These are phyloP conservation scores for Fusarium oxysporum DNA, from an alignment of 2,329 filamentous ascomycete species.

Conservation along the genomic window DNA sequence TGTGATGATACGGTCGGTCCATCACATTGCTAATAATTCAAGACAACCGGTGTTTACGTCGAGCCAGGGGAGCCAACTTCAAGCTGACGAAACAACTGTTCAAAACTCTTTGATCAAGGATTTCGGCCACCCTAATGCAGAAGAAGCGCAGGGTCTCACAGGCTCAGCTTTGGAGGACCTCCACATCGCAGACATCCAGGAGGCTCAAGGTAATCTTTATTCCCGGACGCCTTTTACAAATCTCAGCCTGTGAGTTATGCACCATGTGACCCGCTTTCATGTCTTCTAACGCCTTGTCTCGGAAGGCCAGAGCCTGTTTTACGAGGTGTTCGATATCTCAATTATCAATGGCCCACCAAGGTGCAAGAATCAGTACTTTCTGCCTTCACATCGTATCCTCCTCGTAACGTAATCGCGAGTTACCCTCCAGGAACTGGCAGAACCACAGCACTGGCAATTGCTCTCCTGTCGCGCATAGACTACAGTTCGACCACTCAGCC, in stretches of 20 bases:
- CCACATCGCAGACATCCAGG: rapidly evolving
- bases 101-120: rapidly evolving
- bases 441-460: background rate
- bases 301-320: background rate
- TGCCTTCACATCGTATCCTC: rapidly evolving
- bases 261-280: background rate
- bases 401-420: background rate
- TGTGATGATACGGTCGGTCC: no score
- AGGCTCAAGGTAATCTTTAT: background rate
- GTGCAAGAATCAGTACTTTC: background rate
- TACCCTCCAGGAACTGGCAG: background rate
- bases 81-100: rapidly evolving
- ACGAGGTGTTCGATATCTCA: background rate
- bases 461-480: background rate
- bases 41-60: background rate
- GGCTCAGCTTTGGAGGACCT: rapidly evolving
- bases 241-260: background rate
- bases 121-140: rapidly evolving
- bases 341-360: background rate
- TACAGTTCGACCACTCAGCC: background rate
- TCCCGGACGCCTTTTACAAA: background rate
- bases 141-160: rapidly evolving
- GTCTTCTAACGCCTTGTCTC: background rate
- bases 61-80: background rate
- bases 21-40: no score